Evolutionary conservation across 352 stramenopile species (phyloP), one percentile per base, ranked within the genome.

Genomic region (Phytophthora pluvialis): DNA sequence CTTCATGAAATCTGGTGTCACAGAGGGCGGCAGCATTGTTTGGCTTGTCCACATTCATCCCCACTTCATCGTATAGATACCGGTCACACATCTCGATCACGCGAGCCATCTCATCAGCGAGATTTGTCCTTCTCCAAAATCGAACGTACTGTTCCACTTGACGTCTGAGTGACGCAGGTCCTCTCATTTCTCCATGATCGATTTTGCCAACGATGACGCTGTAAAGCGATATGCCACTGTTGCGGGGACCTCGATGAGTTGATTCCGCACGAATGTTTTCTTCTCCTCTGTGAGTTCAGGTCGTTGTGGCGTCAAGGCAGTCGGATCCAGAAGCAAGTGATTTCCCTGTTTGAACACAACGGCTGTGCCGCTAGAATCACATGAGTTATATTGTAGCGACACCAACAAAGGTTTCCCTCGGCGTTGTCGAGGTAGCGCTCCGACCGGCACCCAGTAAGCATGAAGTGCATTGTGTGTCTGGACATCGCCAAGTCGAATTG

Each of bases 381-480:
- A 44, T 15, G 38, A 44, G n/a, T 44, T 44, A 44, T 9, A 11
- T 44, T 49, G 42, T 49, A 49, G 21, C 42, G 42, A 12, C 42
- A 49, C 21, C 42, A 33, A 9, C 42, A 49, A 33, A 21, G 21
- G 21, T 49, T 49, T 33, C 18, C 42, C 6, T 49, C 42, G 3
- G 42, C 42, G 18, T 49, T 49, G 42, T 49, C 42, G 10, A 49
- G 15, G 13, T 9, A 33, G 42, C 42, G 25, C 9, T 49, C 42
- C 2, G 42, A 49, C 1, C 42, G 42, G 33, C 42, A 49, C 21
- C 5, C 43, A 31, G 43, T 33, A 5, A 49, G 21, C 43, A 49
- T 49, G 10, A 25, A 49, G 43, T 25, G 43, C 43, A 49, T 49
- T 5, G 15, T 49, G 43, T 49, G 43, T 49, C 43, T 31, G 18